Evolutionary conservation across 176 grass and related monocot species (phyloP).

Genomic region (Zoysia japonica): DNA sequence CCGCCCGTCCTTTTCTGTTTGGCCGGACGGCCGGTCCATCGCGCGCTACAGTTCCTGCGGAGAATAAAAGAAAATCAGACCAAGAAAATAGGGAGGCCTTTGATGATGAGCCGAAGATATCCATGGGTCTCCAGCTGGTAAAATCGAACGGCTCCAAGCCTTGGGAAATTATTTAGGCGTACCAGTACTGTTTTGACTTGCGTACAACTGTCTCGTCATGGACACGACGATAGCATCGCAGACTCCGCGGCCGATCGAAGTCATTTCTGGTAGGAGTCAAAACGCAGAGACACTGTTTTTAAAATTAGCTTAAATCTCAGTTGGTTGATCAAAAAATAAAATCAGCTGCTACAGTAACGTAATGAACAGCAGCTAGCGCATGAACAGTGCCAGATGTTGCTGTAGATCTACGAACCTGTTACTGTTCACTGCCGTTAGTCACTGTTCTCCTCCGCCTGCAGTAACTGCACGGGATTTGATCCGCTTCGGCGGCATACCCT

Average conservation of each 20-base stretch:
- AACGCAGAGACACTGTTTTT: too few relatives aligned
- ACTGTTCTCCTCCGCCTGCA: too few relatives aligned
- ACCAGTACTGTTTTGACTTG: neutral
- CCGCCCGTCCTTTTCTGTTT: slow-evolving; percentile 52
- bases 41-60: neutral
- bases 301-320: too few relatives aligned
- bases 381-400: too few relatives aligned
- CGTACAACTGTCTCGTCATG: slow-evolving; percentile 42
- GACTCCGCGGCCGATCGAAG: slow-evolving; percentile 36
- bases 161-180: neutral
- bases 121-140: slow-evolving; percentile 7
- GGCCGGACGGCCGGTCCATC: slow-evolving; percentile 24
- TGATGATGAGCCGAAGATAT: neutral
- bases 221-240: slow-evolving; percentile 27
- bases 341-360: too few relatives aligned
- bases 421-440: too few relatives aligned
- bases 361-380: too few relatives aligned
- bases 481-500: slow-evolving; percentile 39
- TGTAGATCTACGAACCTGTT: too few relatives aligned
- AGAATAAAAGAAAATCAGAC: neutral
- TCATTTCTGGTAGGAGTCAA: too few relatives aligned
- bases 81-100: neutral
- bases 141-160: neutral
- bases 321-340: too few relatives aligned
- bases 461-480: too few relatives aligned